Conservation (phyloP, 73 alveolate genomes). For the Paramecium pentaurelia region DNA sequence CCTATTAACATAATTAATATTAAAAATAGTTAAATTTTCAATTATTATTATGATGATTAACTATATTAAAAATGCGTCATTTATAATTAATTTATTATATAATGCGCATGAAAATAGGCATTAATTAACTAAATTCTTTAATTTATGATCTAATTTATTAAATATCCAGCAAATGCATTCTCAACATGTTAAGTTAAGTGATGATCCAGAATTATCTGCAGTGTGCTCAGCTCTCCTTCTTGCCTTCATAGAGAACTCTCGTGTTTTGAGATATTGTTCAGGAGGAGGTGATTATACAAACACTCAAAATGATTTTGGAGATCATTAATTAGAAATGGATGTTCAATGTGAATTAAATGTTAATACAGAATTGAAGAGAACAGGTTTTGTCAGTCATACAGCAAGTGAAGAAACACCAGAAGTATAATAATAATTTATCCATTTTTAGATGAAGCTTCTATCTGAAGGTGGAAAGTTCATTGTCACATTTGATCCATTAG, state of each 20-base stretch:
- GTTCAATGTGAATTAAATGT: conserved; percentile 19
- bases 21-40: background rate
- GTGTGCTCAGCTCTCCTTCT: background rate
- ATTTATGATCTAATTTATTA: background rate
- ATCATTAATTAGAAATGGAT: conserved; percentile 14
- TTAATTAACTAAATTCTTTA: background rate
- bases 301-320: conserved; percentile 41
- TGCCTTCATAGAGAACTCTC: background rate
- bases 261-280: background rate
- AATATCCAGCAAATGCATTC: background rate
- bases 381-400: background rate
- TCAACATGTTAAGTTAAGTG: conserved; percentile 10
- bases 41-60: background rate
- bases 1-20: background rate
- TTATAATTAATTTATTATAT: background rate
- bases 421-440: background rate
- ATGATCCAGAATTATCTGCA: conserved; percentile 13
- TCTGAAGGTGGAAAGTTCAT: conserved; percentile 62
- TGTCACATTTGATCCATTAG: conserved; percentile 80
- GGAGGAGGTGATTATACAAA: conserved; percentile 13
- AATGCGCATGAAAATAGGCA: background rate
- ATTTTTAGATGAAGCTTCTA: background rate
- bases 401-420: conserved; percentile 46
- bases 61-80: background rate
- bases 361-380: background rate